phyloP scores from a whole-genome alignment of 2,329 filamentous ascomycete genomes.

The Claviceps spartinae region DNA sequence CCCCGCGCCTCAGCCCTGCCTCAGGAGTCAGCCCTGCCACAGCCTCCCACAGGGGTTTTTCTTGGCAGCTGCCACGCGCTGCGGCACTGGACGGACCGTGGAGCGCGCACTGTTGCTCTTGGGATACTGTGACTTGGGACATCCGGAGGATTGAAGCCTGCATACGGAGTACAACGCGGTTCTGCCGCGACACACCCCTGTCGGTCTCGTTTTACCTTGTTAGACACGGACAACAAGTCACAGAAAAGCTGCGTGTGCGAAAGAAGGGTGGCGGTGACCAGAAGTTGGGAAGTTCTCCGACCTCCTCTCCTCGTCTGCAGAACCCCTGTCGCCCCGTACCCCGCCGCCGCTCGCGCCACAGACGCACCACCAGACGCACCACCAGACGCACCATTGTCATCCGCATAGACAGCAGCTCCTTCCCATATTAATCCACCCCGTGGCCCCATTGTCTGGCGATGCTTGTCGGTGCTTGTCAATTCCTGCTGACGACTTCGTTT shows the following conservation, averaged over 20 bases:
- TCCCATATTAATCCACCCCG: constrained; percentile 1
- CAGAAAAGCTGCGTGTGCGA: not conserved
- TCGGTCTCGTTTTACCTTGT: constrained; percentile 1
- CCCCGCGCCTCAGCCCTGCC: no score
- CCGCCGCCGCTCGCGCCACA: not conserved
- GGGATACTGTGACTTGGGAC: not conserved
- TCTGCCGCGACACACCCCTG: constrained; percentile 3
- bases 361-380: not conserved
- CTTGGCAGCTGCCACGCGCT: not conserved
- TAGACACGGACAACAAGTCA: not conserved
- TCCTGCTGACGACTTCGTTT: constrained; percentile 3
- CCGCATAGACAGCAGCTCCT: not conserved
- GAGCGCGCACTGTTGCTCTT: not conserved
- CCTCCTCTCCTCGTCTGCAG: no score
- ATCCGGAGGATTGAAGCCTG: not conserved
- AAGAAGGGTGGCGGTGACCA: not conserved
- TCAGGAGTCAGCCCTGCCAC: no score
- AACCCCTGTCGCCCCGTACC: not conserved
- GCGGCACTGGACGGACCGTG: not conserved
- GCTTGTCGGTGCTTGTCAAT: not conserved
- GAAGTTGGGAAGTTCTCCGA: not conserved
- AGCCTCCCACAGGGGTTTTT: not conserved
- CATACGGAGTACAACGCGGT: not conserved
- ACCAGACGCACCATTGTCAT: not conserved
- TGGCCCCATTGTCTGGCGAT: not conserved